Base-by-base conservation (phyloP, 495 filamentous ascomycete genomes). In the Clohesyomyces aquaticus region DNA sequence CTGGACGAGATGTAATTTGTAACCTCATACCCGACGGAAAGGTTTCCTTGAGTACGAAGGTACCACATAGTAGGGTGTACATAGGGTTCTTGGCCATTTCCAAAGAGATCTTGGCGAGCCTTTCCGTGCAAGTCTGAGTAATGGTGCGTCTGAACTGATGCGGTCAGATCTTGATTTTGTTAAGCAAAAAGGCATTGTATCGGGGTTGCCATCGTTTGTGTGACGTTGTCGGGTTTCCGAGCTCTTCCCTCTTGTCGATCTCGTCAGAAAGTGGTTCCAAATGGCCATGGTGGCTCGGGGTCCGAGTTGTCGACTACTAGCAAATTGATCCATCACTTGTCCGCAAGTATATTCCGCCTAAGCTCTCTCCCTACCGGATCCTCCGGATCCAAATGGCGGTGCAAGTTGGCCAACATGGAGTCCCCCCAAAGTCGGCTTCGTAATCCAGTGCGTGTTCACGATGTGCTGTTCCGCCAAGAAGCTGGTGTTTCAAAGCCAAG, bases 21-120 rank as follows among this genome's bases (percentile, higher is more conserved):
- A 50, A 56, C 43, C 25, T 56, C 12, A 41, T 26, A 18, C 18
- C 61, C 51, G 42, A 27, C 51, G 53, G 53, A 38, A 47, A 41
- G 47, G 61, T 32, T 8, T 21, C 11, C 6, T 51, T 21, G 55
- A 22, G 61, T 26, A 52, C 52, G 42, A 43, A 32, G 10, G 23
- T 12, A 18, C 4, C 10, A 18, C 22, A 29, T 41, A 21, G 49
- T 63, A 19, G 45, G 21, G 53, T 38, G 32, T 38, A 14, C 32
- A 38, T 38, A 57, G 45, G 25, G 45, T 18, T 47, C 61, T 65
- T 65, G 61, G 61, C 61, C 32, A 25, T 57, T 35, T 65, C 29
- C 53, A 26, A 52, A 43, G 19, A 25, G 25, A n/a, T n/a, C n/a
- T 4, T 14, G 35, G 57, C 2, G 16, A 3, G 58, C 19, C 32